Evolutionary conservation across 768 basidiomycete genomes (phyloP).

Genomic region (Macrocybe gigantea): DNA sequence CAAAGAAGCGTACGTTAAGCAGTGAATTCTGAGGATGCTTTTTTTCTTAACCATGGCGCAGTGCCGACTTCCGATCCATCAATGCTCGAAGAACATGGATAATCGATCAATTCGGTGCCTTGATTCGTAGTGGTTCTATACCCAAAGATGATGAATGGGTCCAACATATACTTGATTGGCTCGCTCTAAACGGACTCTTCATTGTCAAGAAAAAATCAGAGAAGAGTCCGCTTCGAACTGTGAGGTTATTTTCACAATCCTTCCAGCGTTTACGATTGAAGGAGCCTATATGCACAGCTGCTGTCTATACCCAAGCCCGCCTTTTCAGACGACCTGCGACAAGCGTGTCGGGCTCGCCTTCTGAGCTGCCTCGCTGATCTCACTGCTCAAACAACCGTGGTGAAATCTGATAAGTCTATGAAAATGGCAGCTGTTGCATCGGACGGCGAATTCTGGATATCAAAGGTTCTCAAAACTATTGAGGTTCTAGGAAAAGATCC

Average conservation of each 20-base stretch:
- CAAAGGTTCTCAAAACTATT: slow-evolving; percentile 55
- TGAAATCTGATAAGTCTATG: slow-evolving; percentile 48
- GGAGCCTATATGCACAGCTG: slow-evolving; percentile 35
- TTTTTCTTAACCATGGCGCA: slow-evolving; percentile 14
- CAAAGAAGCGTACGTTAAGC: slow-evolving; percentile 31
- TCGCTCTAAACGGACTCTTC: slow-evolving; percentile 79
- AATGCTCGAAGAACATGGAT: slow-evolving; percentile 73
- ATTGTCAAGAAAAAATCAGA: slow-evolving; percentile 65
- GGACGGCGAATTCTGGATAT: slow-evolving; percentile 78
- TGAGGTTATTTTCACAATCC: slow-evolving; percentile 28
- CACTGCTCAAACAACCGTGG: slow-evolving; percentile 43
- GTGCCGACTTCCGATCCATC: slow-evolving; percentile 38
- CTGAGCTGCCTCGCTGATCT: slow-evolving; percentile 73
- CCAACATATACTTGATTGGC: slow-evolving; percentile 69
- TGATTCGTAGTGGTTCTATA: slow-evolving; percentile 74
- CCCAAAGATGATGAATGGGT: slow-evolving; percentile 82
- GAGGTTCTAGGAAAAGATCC: slow-evolving; percentile 52
- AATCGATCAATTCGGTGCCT: slow-evolving; percentile 74
- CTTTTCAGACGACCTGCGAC: slow-evolving; percentile 68
- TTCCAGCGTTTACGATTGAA: neutral
- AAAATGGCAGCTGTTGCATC: slow-evolving; percentile 59
- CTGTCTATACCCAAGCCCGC: slow-evolving; percentile 56
- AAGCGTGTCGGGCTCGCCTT: slow-evolving; percentile 62
- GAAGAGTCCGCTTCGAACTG: slow-evolving; percentile 53
- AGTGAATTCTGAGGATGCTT: neutral